Evolutionary conservation across 805 yeast genomes (phyloP).

Genomic region (Zygosaccharomyces kombuchaensis): DNA sequence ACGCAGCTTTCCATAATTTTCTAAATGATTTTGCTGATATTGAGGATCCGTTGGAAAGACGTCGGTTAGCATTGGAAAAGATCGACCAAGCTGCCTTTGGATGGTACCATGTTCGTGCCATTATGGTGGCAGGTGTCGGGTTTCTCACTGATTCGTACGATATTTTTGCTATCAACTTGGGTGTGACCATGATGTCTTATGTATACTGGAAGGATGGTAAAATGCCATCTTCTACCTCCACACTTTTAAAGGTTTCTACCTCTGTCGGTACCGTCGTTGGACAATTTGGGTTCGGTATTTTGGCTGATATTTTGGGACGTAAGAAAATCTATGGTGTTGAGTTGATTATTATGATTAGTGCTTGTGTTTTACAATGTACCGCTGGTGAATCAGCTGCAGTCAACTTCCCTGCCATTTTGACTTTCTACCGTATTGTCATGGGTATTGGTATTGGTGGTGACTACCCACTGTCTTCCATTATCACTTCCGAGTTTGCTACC

Average conservation of each 20-base stretch:
- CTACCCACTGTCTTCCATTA: slow-evolving; percentile 89
- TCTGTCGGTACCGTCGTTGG: slow-evolving; percentile 94
- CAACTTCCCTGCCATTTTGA: slow-evolving; percentile 66
- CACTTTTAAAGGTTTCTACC: slow-evolving; percentile 80
- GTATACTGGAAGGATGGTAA: slow-evolving; percentile 59
- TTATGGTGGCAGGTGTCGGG: slow-evolving; percentile 88
- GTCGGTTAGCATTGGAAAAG: slow-evolving; percentile 78
- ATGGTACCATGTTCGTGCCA: slow-evolving; percentile 80
- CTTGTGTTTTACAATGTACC: slow-evolving; percentile 73
- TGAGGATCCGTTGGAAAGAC: slow-evolving; percentile 81
- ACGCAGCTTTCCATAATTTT: slow-evolving; percentile 81
- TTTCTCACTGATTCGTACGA: slow-evolving; percentile 91
- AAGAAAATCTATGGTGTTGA: slow-evolving; percentile 84
- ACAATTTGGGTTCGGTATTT: slow-evolving; percentile 76
- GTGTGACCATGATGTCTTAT: slow-evolving; percentile 70
- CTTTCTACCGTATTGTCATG: slow-evolving; percentile 77
- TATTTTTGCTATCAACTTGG: slow-evolving; percentile 84
- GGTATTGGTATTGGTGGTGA: slow-evolving; percentile 99
- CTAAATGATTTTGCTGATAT: slow-evolving; percentile 75
- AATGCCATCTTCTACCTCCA: slow-evolving; percentile 67
- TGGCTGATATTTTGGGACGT: slow-evolving; percentile 82
- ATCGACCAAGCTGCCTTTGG: slow-evolving; percentile 76
- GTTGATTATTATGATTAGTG: slow-evolving; percentile 75
- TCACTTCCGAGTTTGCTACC: slow-evolving; percentile 87
- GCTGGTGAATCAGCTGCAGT: slow-evolving; percentile 69